Conservation (phyloP, 371 early-diverging fungal genomes). For the Mucor velutinosus region DNA sequence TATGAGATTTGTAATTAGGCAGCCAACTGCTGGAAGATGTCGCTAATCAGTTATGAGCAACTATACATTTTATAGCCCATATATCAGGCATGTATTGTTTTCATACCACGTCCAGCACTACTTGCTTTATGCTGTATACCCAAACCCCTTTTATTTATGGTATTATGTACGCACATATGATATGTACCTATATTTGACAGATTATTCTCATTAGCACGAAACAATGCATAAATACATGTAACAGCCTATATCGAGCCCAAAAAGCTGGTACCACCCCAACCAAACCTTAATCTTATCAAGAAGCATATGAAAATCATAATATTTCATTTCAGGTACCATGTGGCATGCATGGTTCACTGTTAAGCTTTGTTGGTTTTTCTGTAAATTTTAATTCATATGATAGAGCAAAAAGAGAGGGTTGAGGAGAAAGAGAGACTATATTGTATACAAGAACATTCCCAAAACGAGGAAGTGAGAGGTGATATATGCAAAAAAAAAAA, state of each 20-base stretch:
- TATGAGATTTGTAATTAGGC: too few species aligned
- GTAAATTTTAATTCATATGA: background rate
- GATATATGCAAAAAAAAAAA: background rate
- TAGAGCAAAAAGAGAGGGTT: background rate
- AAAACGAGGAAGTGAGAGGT: background rate
- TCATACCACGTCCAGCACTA: too few species aligned
- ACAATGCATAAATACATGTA: background rate
- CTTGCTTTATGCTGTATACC: too few species aligned
- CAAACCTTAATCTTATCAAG: background rate
- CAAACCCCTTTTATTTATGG: background rate
- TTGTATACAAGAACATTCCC: background rate
- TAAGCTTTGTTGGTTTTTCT: background rate
- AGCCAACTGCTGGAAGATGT: too few species aligned
- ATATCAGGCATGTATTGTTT: too few species aligned
- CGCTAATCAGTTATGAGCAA: too few species aligned
- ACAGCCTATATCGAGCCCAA: background rate
- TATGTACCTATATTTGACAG: background rate
- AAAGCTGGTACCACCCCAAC: background rate
- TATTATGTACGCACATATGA: background rate
- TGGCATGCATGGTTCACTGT: background rate
- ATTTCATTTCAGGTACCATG: background rate
- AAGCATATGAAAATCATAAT: background rate
- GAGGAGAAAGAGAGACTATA: too few species aligned
- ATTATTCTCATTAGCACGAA: too few species aligned
- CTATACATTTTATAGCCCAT: too few species aligned